Evolutionary conservation across 257 asterid species (phyloP), one percentile per base, ranked within the genome.

Genomic region (Paraleonurus japonicus): DNA sequence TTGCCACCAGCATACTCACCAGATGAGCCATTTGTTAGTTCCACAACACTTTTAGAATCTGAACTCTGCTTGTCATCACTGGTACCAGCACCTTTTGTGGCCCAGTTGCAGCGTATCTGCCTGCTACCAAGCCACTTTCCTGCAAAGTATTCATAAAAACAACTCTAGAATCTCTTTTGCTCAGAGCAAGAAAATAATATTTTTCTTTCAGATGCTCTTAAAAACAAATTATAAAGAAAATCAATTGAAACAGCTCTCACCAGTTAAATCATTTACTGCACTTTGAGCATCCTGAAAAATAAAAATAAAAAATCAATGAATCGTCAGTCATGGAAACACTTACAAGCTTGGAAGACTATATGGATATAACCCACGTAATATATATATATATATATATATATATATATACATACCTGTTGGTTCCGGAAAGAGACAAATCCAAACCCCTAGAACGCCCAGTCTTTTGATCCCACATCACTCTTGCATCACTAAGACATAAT

Each of bases 381-480:
- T n/a, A n/a, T n/a, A n/a, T n/a, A n/a, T n/a, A n/a, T n/a, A n/a
- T n/a, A n/a, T n/a, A n/a, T n/a, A n/a, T n/a, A n/a, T n/a, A n/a
- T n/a, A n/a, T n/a, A 32, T 6, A 32, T 5, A 58, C 19, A 58
- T 76, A 90, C 98, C 92, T 87, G 97, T 79, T 89, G 96, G 76
- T 84, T 87, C 74, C 98, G 82, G 81, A 94, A 94, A 82, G 98
- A 89, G 48, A 94, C 97, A 81, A 93, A 93, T 70, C 98, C 98
- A 75, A 81, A 93, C 8, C 97, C 84, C 98, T 92, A 23, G 98
- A 92, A 43, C 92, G 98, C 68, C 96, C 96, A 66, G 96, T 92
- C 81, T 88, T 86, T 81, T 92, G 96, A 84, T 92, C 98, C 98
- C 98, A 92, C 96, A 92, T 89, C 51, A 92, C 96, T 85, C 95